These are phyloP conservation scores for Blakeslea trispora DNA, from an alignment of 371 early-diverging fungal species.

Conservation along the genomic window DNA sequence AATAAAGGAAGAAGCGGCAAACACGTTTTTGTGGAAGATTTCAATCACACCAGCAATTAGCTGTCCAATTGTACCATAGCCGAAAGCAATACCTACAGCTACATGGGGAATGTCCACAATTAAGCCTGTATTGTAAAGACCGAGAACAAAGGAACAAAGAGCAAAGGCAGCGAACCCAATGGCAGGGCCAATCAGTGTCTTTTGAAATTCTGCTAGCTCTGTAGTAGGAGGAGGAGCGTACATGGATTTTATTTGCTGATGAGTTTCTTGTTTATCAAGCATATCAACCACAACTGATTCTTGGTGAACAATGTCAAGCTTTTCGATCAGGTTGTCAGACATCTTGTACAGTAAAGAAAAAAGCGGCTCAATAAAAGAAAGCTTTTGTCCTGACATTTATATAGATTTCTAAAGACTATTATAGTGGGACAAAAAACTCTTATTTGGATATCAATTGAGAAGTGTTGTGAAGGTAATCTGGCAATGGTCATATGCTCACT, in stretches of 20 bases:
- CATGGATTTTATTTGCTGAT: background rate
- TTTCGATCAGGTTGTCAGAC: conserved; percentile 8
- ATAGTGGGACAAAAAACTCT: too few relatives aligned
- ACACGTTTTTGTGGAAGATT: conserved; percentile 28
- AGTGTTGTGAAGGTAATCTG: too few relatives aligned
- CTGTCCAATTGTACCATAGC: conserved; percentile 32
- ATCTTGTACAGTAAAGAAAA: background rate
- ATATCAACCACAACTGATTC: conserved; percentile 5
- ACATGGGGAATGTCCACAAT: conserved; percentile 27
- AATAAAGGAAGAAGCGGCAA: conserved; percentile 24
- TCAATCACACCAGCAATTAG: conserved; percentile 28
- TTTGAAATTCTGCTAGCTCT: conserved; percentile 19
- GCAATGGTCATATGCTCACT: too few relatives aligned
- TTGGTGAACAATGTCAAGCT: conserved; percentile 12
- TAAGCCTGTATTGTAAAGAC: conserved; percentile 33
- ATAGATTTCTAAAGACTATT: background rate
- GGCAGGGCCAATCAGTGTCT: conserved; percentile 20
- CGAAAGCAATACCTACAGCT: conserved; percentile 31
- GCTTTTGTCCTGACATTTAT: background rate
- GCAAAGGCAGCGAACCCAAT: conserved; percentile 37
- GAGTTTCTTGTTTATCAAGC: background rate
- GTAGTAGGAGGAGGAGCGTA: conserved; percentile 8
- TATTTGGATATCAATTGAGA: too few relatives aligned
- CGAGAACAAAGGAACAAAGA: conserved; percentile 32
- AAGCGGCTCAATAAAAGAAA: background rate